Evolutionary conservation across 2,329 filamentous ascomycete genomes (phyloP), one percentile per base, ranked within the genome.

Genomic region (Fusarium dimerum): DNA sequence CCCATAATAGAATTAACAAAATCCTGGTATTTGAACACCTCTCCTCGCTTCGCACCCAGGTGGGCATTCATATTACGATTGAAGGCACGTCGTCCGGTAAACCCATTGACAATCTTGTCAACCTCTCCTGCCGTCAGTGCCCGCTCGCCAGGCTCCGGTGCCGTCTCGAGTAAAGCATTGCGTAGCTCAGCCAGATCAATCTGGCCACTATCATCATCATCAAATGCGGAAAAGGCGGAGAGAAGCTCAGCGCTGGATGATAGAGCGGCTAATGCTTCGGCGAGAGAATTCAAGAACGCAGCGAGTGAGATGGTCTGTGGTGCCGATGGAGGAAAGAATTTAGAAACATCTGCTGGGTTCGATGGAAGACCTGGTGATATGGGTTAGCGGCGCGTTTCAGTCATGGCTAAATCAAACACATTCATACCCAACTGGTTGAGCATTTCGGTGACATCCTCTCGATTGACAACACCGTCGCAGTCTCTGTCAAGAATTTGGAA

Each of bases 121-220:
- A 97, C 86, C 67, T 97, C 92, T 36, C 78, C 74, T 47, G 87
- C 83, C 1, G 83, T 87, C 58, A 95, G 72, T 0, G 81, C 72
- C 39, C 76, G 77, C 69, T 84, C 81, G 16, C 89, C 90, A 0
- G 83, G 79, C 61, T 96, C 91, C 0, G 91, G 90, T 1, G 86
- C 85, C 1, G 92, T 96, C 60, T 92, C 83, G 40, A 97, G 73
- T 42, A 99, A 71, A 1, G 93, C 91, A 62, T 94, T 90, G 43
- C 89, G 85, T 56, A 99, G 74, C 71, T 96, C 91, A 0, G 76
- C 81, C 17, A 96, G 75, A 67, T 97, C 92, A 39, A 97, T 85
- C 71, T 97, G 92, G 3, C 94, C 94, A 64, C 89, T 94, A 69
- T 99, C 94, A 57, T 96, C 92, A 56, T 96, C 90, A 67, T 99